A percentile compares a stretch with the other conserved stretches of the same genome.
Conservation (phyloP, 106 monocot species). For the Phalaenopsis aphrodite region DNA sequence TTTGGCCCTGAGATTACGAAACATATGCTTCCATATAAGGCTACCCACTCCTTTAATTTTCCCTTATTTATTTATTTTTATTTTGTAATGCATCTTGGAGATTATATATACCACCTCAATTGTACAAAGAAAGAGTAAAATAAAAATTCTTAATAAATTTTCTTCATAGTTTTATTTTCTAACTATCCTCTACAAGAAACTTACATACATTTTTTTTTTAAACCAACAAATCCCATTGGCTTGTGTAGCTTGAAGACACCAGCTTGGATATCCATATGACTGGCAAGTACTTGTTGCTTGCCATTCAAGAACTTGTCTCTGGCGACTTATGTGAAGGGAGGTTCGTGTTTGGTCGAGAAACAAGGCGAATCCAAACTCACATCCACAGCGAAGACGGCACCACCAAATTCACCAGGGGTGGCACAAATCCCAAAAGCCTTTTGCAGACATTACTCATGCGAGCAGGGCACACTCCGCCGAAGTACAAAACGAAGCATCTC, state of each 20-base stretch:
- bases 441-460: slow-evolving; percentile 93
- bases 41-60: too few species aligned
- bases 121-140: too few species aligned
- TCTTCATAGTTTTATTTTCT: too few species aligned
- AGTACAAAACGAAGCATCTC: slow-evolving; percentile 91
- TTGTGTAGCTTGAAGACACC: slow-evolving; percentile 68
- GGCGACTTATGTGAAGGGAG: slow-evolving; percentile 92
- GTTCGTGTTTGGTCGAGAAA: slow-evolving; percentile 91
- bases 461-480: slow-evolving; percentile 86
- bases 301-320: slow-evolving; percentile 74
- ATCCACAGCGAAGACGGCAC: slow-evolving; percentile 18
- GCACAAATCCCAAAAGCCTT: slow-evolving; percentile 79
- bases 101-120: too few species aligned
- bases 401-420: slow-evolving; percentile 37
- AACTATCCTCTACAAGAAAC: too few species aligned
- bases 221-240: not conserved
- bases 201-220: too few species aligned
- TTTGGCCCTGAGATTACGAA: too few species aligned
- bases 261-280: slow-evolving; percentile 82
- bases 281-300: slow-evolving; percentile 78
- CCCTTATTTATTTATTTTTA: too few species aligned
- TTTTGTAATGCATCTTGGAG: too few species aligned
- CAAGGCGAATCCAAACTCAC: slow-evolving; percentile 24
- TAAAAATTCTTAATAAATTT: too few species aligned
- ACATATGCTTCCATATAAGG: too few species aligned